Base-by-base conservation (phyloP, 129 eudicot species). In the Tagetes erecta region DNA sequence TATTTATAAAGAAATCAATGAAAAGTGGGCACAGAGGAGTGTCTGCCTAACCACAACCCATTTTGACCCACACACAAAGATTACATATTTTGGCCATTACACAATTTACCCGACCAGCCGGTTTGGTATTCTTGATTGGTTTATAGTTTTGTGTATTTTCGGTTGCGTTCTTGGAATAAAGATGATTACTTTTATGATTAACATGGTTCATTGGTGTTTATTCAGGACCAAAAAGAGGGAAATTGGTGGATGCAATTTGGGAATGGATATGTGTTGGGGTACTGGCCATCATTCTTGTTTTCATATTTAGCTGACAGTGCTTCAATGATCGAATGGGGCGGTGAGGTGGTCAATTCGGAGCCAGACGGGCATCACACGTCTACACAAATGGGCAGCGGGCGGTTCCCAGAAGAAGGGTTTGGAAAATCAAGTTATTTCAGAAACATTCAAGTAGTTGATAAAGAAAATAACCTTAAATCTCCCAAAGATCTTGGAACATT, bases 171-270 rank as follows among this genome's bases (percentile, higher is more conserved):
- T 53, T 68, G 8, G 56, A 9, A 34, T 46, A 11, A 74, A 58
- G 67, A 65, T 68, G 7, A 8, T n/a, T 33, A 47, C 56, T 76
- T 80, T 8, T 31, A 57, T 37, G 64, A 67, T 65, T 58, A 37
- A 27, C 39, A 73, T 12, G 20, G 45, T 41, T 56, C 3, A 74
- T 74, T 14, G 13, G 71, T 38, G 51, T 79, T 71, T 60, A 51
- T 49, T 34, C 70, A 91, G 97, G 97, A 91, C 83, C 95, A 92
- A 66, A 91, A 88, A 71, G 95, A 91, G 57, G 97, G 97, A 13
- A 83, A 91, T 47, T 91, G 97, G 97, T 91, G 97, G 97, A 91
- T 91, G 97, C 97, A 91, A 64, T 91, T 91, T 63, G 95, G 97
- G 6, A 86, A 83, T 40, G 97, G 83, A 20, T 88, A 91, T 3